Evolutionary conservation across 805 yeast species (phyloP), one percentile per base, ranked within the genome.

Genomic region (Yarrowia porcina): DNA sequence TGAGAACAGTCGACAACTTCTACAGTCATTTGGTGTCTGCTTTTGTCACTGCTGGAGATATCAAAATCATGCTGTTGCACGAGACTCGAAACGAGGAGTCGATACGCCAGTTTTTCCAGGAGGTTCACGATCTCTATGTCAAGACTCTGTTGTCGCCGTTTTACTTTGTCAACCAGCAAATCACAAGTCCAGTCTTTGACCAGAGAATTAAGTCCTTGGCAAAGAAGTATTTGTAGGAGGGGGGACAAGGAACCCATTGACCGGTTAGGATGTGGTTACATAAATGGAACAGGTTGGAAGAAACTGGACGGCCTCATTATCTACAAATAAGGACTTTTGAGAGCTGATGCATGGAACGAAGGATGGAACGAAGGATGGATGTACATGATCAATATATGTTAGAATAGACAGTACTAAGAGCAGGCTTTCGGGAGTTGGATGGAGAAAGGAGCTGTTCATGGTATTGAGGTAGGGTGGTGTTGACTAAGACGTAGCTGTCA

Each of bases 61-160:
- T 89, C 68, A 90, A 90, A 72, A 83, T 93, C 66, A 74, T 94
- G 20, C 80, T 94, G 66, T 76, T 88, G 2, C 90, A 88, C 67
- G 88, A 86, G 64, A 71, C 80, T 21, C 77, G 77, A 56, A 79
- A 82, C 66, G 97, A 93, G 67, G 91, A 85, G 67, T 78, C 86
- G 12, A 88, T 92, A 17, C 84, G 86, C 67, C 93, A 88, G 71
- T 92, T 94, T 71, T 89, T 92, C 72, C 79, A 81, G 44, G 98
- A 92, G 66, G 81, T 89, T 9, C 89, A 91, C 74, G 98, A 93
- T 68, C 76, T 93, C 56, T 94, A 93, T 69, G 90, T 89, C 21
- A 93, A 92, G 75, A 84, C 91, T 10, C 72, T 89, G 50, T 77
- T 93, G 78, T 89, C 87, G 67, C 98, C 99, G 0, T 94, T 94